These are phyloP conservation scores for Aureobasidium sp. DNA, from an alignment of 2,329 filamentous ascomycete species.

Conservation along the genomic window DNA sequence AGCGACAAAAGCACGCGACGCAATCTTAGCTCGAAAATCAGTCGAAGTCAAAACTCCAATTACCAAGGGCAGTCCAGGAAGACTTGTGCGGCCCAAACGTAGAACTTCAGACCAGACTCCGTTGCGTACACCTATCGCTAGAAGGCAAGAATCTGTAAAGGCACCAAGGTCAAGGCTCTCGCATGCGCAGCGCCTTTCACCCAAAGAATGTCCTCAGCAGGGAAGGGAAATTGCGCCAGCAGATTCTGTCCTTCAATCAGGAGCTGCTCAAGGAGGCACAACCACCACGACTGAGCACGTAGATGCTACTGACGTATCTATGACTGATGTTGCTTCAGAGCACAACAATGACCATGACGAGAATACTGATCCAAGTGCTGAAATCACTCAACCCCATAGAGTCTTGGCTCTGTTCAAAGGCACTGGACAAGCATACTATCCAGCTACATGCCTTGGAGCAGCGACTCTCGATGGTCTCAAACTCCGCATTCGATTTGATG, in stretches of 20 bases:
- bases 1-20: slow-evolving; percentile 22
- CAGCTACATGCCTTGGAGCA: slow-evolving; percentile 50
- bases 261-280: background rate
- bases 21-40: background rate
- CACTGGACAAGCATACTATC: slow-evolving; percentile 48
- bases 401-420: slow-evolving; percentile 53
- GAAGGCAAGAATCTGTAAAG: slow-evolving; percentile 1
- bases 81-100: slow-evolving; percentile 18
- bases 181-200: slow-evolving; percentile 1
- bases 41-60: background rate
- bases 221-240: background rate
- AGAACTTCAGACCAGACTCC: slow-evolving; percentile 1
- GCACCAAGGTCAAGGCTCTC: slow-evolving; percentile 10
- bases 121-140: slow-evolving; percentile 1
- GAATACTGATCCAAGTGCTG: background rate
- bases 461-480: slow-evolving; percentile 34
- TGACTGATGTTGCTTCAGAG: background rate
- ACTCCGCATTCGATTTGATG: slow-evolving; percentile 44
- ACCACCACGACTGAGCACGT: background rate
- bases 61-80: slow-evolving; percentile 19
- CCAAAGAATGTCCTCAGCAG: background rate
- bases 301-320: background rate
- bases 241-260: background rate
- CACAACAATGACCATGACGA: background rate
- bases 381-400: slow-evolving; percentile 40